Conservation (phyloP, 306 rosid genomes). For the Carpinus fangiana region DNA sequence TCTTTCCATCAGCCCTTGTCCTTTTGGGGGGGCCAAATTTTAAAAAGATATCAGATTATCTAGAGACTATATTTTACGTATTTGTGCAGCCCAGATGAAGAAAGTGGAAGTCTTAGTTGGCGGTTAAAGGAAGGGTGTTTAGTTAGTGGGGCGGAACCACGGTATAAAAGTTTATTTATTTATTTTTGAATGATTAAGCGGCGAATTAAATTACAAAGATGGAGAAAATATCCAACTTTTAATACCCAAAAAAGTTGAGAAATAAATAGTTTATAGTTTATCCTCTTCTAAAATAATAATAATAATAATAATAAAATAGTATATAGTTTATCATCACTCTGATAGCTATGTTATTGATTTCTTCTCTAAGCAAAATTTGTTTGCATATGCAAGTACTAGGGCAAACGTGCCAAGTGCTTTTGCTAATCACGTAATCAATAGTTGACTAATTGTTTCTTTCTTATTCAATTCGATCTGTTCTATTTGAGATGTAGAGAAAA, state of each 20-base stretch:
- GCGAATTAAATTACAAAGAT: background rate
- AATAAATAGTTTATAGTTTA: background rate
- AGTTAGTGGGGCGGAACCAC: slow-evolving; percentile 31
- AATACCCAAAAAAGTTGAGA: background rate
- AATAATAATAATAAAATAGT: too few species aligned
- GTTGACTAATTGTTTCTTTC: background rate
- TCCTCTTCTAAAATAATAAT: background rate
- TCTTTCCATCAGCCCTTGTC: slow-evolving; percentile 33
- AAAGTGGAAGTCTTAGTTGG: slow-evolving; percentile 79
- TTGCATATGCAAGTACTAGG: background rate
- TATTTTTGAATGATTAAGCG: slow-evolving; percentile 43
- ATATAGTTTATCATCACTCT: background rate
- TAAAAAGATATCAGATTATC: slow-evolving; percentile 31
- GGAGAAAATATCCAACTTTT: slow-evolving; percentile 13
- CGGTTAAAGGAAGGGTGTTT: slow-evolving; percentile 27
- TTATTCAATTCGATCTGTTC: background rate
- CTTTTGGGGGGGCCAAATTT: slow-evolving; percentile 35
- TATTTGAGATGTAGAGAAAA: background rate
- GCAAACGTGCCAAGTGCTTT: background rate
- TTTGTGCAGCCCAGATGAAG: slow-evolving; percentile 35
- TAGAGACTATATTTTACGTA: slow-evolving; percentile 33
- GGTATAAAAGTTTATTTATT: slow-evolving; percentile 9
- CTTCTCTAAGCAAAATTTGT: background rate
- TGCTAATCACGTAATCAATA: background rate
- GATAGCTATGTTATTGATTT: background rate